These are phyloP conservation scores for Tuber indicum DNA, from an alignment of 495 filamentous ascomycete genomes.

Conservation along the genomic window DNA sequence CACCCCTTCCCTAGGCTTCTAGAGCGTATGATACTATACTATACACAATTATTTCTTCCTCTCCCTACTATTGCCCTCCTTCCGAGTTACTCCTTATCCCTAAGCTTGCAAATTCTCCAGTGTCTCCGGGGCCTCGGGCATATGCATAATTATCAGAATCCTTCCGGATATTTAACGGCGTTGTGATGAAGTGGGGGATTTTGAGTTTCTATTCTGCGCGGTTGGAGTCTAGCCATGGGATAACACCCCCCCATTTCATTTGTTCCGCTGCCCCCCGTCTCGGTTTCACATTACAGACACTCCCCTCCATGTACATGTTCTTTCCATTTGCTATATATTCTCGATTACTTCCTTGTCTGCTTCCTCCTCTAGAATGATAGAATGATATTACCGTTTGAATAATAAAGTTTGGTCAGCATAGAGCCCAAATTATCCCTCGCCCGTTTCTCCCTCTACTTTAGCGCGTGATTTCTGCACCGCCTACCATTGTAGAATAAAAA, in stretches of 20 bases:
- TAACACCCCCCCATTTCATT: too few species aligned
- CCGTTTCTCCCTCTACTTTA: neutral
- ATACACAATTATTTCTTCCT: too few species aligned
- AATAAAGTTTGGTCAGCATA: neutral
- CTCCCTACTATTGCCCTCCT: neutral
- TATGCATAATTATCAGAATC: neutral
- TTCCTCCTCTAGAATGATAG: neutral
- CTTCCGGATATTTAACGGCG: neutral
- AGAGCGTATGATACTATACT: too few species aligned
- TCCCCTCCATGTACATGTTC: neutral
- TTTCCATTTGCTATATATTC: neutral
- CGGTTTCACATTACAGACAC: neutral
- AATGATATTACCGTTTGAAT: neutral
- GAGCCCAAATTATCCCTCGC: neutral
- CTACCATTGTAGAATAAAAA: too few species aligned
- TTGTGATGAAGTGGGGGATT: neutral
- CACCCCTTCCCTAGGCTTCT: too few species aligned
- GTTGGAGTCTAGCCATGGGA: too few species aligned
- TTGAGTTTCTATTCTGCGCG: neutral
- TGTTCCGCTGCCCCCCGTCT: neutral
- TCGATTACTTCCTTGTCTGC: neutral
- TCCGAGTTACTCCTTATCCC: too few species aligned
- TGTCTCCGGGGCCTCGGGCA: too few species aligned
- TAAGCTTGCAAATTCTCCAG: too few species aligned
- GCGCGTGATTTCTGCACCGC: neutral